A percentile compares a stretch with the other conserved stretches of the same genome.
Evolutionary conservation across 2,329 filamentous ascomycete genomes (phyloP).

Genomic region (Bipolaris zeicola): DNA sequence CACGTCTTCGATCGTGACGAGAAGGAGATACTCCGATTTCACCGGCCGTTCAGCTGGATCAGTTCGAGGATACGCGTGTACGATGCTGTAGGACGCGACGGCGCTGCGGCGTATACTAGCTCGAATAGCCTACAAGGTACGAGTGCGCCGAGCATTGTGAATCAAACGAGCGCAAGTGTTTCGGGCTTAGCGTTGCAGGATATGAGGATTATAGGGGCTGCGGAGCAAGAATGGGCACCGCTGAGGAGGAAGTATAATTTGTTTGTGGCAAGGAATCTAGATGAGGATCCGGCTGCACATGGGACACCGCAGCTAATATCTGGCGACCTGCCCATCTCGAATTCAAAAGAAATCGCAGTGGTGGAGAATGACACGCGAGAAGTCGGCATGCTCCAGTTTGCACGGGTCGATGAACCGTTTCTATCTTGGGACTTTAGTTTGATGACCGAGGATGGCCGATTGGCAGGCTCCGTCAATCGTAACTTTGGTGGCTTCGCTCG

Average conservation of each 20-base stretch:
- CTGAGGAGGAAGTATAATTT: conserved; percentile 68
- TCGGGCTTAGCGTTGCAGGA: conserved; percentile 60
- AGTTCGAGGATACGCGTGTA: conserved; percentile 58
- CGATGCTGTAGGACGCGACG: conserved; percentile 35
- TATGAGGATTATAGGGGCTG: conserved; percentile 68
- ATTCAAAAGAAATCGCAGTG: conserved; percentile 54
- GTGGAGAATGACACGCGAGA: conserved; percentile 42
- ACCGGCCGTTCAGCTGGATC: conserved; percentile 68
- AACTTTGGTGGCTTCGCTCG: conserved; percentile 67
- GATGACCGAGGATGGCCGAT: conserved; percentile 54
- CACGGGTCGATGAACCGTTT: conserved; percentile 66
- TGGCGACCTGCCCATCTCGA: conserved; percentile 56
- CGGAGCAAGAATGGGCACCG: conserved; percentile 68
- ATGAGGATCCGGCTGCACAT: conserved; percentile 42
- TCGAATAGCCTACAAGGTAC: conserved; percentile 54
- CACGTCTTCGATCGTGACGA: conserved; percentile 68
- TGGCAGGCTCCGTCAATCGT: conserved; percentile 67
- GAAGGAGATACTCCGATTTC: conserved; percentile 65
- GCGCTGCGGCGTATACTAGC: conserved; percentile 39
- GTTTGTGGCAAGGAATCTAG: conserved; percentile 61
- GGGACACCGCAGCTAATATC: conserved; percentile 51
- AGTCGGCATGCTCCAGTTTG: conserved; percentile 64
- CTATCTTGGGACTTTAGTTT: conserved; percentile 70
- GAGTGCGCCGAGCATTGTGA: conserved; percentile 50
- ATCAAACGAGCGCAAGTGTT: conserved; percentile 56